Percentiles rank a stretch among this genome's conserved stretches.
Evolutionary conservation across 1,284 basidiomycete genomes (phyloP).

Genomic region (Leccinum pallidistipes): DNA sequence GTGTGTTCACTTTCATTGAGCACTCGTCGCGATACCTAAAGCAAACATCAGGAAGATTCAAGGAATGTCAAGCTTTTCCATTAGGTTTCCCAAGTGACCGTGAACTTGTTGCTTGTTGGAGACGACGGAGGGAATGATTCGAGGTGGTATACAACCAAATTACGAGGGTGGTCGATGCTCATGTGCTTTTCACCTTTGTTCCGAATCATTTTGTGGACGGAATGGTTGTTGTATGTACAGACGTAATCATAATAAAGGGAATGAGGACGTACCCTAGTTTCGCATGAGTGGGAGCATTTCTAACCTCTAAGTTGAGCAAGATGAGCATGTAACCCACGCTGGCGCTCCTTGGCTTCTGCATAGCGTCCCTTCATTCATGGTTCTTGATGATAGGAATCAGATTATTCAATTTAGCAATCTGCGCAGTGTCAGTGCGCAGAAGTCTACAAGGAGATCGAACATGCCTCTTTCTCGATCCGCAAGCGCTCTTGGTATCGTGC

Average conservation of each 20-base stretch:
- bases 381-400: slow-evolving; percentile 72
- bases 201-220: too few species aligned
- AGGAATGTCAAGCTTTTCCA: too few species aligned
- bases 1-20: too few species aligned
- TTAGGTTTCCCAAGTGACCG: too few species aligned
- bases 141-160: too few species aligned
- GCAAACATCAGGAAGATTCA: too few species aligned
- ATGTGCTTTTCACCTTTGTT: too few species aligned
- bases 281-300: slow-evolving; percentile 63
- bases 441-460: slow-evolving; percentile 4
- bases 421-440: background rate
- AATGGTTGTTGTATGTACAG: background rate
- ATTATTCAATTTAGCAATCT: slow-evolving; percentile 66
- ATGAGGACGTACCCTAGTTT: slow-evolving; percentile 53
- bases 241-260: background rate
- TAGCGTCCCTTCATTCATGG: slow-evolving; percentile 55
- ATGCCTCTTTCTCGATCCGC: slow-evolving; percentile 65
- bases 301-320: slow-evolving; percentile 54
- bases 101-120: too few species aligned
- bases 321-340: slow-evolving; percentile 50
- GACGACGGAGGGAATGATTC: too few species aligned
- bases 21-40: too few species aligned
- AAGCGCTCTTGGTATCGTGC: slow-evolving; percentile 72
- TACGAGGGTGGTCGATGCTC: too few species aligned
- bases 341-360: slow-evolving; percentile 48